A percentile compares a stretch with the other conserved stretches of the same genome.
Evolutionary conservation across 2,329 filamentous ascomycete genomes (phyloP).

Genomic region (Thielaviopsis populi): DNA sequence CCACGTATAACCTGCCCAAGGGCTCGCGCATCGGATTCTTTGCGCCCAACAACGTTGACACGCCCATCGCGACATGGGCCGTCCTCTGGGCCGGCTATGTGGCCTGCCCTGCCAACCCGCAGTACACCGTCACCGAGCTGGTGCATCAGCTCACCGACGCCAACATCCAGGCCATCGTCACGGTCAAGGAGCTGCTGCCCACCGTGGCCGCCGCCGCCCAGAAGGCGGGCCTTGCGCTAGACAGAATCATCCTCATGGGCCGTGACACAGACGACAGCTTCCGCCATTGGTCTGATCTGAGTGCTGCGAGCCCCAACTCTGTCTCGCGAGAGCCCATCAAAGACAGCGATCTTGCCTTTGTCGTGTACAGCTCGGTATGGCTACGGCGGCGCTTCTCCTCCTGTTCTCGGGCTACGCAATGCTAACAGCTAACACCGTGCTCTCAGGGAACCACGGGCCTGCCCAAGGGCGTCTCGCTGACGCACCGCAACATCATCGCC

Average conservation of each 20-base stretch:
- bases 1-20: slow-evolving; percentile 61
- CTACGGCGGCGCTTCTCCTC: background rate
- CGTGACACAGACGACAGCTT: slow-evolving; percentile 46
- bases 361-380: slow-evolving; percentile 60
- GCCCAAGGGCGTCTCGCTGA: slow-evolving; percentile 82
- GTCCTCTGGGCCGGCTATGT: slow-evolving; percentile 70
- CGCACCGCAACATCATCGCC: slow-evolving; percentile 66
- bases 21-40: slow-evolving; percentile 73
- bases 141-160: slow-evolving; percentile 72
- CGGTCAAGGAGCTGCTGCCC: slow-evolving; percentile 52
- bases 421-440: background rate
- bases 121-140: slow-evolving; percentile 71
- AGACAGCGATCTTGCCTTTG: slow-evolving; percentile 60
- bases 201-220: slow-evolving; percentile 52
- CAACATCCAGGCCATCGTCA: slow-evolving; percentile 58
- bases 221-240: slow-evolving; percentile 52
- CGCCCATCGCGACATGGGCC: slow-evolving; percentile 61
- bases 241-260: slow-evolving; percentile 64
- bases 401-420: background rate
- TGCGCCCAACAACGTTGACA: slow-evolving; percentile 77
- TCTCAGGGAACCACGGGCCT: slow-evolving; percentile 64
- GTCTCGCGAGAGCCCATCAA: slow-evolving; percentile 26
- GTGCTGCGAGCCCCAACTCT: slow-evolving; percentile 20
- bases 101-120: slow-evolving; percentile 74
- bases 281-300: slow-evolving; percentile 59